Evolutionary conservation across 345 rosid genomes (phyloP), one percentile per base, ranked within the genome.

Genomic region (Lumnitzera racemosa): DNA sequence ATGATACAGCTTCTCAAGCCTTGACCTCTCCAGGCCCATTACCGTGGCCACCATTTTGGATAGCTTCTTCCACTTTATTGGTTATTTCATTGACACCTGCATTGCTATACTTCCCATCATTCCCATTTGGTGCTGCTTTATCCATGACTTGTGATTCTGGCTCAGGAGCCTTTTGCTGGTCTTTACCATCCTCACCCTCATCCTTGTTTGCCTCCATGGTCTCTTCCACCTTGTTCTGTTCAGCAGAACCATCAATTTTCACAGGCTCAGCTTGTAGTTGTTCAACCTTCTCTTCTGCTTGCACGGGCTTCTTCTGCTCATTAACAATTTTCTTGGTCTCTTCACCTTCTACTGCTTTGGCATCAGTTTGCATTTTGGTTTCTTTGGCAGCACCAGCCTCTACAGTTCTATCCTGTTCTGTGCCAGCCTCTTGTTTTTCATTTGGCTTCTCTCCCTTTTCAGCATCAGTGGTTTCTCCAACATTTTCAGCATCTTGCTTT

Each of bases 21-120:
- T 56, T 62, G 27, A 66, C 67, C 57, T 55, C 52, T 20, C 51
- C 70, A 13, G 62, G 67, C 9, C 52, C 67, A 31, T n/a, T 56
- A 16, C 70, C 78, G 51, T 51, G 51, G 55, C 65, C 69, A 47
- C 83, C 78, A 67, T 77, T 81, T 70, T 70, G 70, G 27, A 61
- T 55, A 36, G 52, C 67, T 63, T 72, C 75, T 51, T 77, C 78
- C 4, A 58, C 65, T 59, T 70, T 72, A 61, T 68, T 73, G 52
- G 52, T 62, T 49, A 49, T 50, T 61, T 57, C 54, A 16, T 49
- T 58, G 16, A 60, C 24, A 49, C 31, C 72, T 43, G 63, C 36
- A 43, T 13, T 47, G 24, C 69, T 57, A 12, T 59, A 67, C 43
- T 63, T 64, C 56, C 70, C 72, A 14, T 47, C 62, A 11, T 48